Evolutionary conservation across 306 rosid species (phyloP).

Genomic region (Vigna unguiculata): DNA sequence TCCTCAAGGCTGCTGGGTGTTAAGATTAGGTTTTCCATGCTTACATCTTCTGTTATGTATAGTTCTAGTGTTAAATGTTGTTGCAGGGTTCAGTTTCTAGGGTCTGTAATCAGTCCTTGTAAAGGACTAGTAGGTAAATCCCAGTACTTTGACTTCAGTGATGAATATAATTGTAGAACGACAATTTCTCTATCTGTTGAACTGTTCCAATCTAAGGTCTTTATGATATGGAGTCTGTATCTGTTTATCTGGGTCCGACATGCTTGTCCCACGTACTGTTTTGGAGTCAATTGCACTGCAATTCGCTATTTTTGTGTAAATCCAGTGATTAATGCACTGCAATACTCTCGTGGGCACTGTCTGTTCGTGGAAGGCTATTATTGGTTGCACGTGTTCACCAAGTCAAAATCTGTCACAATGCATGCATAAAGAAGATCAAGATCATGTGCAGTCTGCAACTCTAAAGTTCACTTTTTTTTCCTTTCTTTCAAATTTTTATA

Average conservation of each 20-base stretch:
- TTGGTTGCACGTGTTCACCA: conserved; percentile 12
- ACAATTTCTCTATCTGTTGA: neutral
- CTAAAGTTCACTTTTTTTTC: neutral
- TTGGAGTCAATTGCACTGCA: conserved; percentile 38
- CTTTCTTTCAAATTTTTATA: neutral
- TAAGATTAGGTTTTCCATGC: conserved; percentile 47
- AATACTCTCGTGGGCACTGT: conserved; percentile 4
- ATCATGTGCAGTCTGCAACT: neutral
- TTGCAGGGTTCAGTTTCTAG: conserved; percentile 18
- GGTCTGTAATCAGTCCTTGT: conserved; percentile 31
- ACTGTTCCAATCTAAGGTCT: conserved; percentile 5
- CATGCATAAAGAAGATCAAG: neutral
- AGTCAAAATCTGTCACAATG: neutral
- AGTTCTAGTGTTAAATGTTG: conserved; percentile 36
- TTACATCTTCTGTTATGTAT: conserved; percentile 26
- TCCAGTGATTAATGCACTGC: neutral
- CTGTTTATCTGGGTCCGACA: conserved; percentile 22
- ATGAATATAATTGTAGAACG: conserved; percentile 4
- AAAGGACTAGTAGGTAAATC: conserved; percentile 22
- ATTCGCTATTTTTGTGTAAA: conserved; percentile 7
- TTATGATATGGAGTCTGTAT: neutral
- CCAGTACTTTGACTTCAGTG: conserved; percentile 21
- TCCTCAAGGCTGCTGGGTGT: conserved; percentile 96
- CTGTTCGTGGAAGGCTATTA: neutral
- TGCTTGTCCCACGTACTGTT: conserved; percentile 25